Base-by-base conservation (phyloP, 192 early-diverging fungal species). In the Coemansia sp. region DNA sequence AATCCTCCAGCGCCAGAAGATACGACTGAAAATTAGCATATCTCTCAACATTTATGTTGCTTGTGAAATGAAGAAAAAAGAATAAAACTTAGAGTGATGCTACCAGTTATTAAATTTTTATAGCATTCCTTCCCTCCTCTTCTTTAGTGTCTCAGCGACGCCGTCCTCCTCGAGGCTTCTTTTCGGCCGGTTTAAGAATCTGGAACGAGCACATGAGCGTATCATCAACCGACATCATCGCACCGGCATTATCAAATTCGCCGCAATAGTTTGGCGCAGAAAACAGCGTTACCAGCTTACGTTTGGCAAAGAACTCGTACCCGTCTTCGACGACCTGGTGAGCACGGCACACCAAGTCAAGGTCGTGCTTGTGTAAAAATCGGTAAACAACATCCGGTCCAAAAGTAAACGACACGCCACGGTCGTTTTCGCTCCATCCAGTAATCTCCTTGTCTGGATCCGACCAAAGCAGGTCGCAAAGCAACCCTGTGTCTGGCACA, bases 281-380 rank as follows among this genome's bases (percentile, higher is more conserved):
- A 68, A 98, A 98, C 56, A 98, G 73, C 7, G 95, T 98, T 37
- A 98, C 95, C 37, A 98, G 68, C 64, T 94, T 90, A 39, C 95
- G 83, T 75, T 95, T 94, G 43, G 93, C 93, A 83, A 98, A 98
- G 69, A 98, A 98, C 71, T 98, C 95, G 64, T 98, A 98, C 12
- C 95, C 95, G 72, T 98, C 95, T 66, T 98, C 95, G 8, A 96
- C 93, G 4, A 98, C 95, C 78, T 96, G 93, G 82, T 98, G 95
- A 16, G 95, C 95, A 53, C 95, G 88, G 79, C 95, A 98, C 65
- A 98, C 93, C 62, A 98, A 77, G 72, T 98, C 95, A 74, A 98
- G 81, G 66, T 98, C 95, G 66, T 98, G 93, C 80, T 91, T 93
- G 30, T 76, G 69, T 55, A 96, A 62, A 62, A 97, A 97, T 41